These are phyloP conservation scores for Sclerotinia sclerotiorum DNA, from an alignment of 2,329 filamentous ascomycete species.

Conservation along the genomic window DNA sequence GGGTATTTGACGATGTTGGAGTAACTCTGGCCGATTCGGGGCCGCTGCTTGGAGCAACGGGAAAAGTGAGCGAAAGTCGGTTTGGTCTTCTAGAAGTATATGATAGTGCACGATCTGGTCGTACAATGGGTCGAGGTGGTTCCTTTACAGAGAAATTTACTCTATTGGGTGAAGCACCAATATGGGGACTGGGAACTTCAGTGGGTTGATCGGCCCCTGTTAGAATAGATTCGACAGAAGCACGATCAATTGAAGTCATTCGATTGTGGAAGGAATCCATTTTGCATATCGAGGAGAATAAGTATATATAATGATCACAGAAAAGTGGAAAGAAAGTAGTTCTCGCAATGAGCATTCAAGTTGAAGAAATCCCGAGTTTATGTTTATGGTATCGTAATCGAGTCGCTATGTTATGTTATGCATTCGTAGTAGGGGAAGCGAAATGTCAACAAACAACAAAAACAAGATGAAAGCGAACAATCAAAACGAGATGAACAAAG, in stretches of 20 bases:
- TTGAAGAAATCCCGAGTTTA: conserved; percentile 10
- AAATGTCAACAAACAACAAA: conserved; percentile 21
- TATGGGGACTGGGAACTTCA: conserved; percentile 34
- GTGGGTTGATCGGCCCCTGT: conserved; percentile 33
- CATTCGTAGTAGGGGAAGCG: conserved; percentile 13
- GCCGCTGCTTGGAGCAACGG: conserved; percentile 35
- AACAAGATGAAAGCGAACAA: conserved; percentile 9
- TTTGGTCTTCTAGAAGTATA: conserved; percentile 37
- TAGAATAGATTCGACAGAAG: conserved; percentile 39
- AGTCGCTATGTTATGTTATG: neutral
- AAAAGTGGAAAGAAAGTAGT: conserved; percentile 29
- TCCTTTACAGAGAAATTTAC: conserved; percentile 27
- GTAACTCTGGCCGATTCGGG: conserved; percentile 36
- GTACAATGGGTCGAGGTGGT: conserved; percentile 28
- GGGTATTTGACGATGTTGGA: conserved; percentile 35
- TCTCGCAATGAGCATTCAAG: conserved; percentile 33
- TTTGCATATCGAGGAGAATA: conserved; percentile 33
- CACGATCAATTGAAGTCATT: conserved; percentile 36
- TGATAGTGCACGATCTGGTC: conserved; percentile 35
- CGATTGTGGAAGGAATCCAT: conserved; percentile 37
- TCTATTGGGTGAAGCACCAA: conserved; percentile 35
- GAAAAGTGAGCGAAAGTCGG: conserved; percentile 40
- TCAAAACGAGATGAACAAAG: neutral
- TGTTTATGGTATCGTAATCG: conserved; percentile 20
- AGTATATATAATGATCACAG: conserved; percentile 29